Percentiles rank a stretch among this genome's conserved stretches.
phyloP scores from a whole-genome alignment of 225 moss, liverwort and hornwort species.

The Sphagnum tenellum region DNA sequence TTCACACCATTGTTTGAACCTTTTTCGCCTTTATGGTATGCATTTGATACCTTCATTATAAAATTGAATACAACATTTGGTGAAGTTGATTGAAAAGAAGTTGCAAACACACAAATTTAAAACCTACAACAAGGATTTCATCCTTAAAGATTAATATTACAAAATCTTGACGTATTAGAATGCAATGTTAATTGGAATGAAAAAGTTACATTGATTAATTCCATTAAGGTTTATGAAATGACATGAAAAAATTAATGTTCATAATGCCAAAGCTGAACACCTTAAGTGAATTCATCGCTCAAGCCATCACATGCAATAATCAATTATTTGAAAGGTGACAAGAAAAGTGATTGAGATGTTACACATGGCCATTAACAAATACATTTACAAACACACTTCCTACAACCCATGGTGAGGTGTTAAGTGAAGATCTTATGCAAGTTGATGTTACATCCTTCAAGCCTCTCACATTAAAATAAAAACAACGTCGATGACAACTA shows the following conservation, averaged over 20 bases:
- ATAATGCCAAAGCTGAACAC: conserved; percentile 1
- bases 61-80: conserved; percentile 3
- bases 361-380: neutral
- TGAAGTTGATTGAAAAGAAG: neutral
- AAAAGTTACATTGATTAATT: conserved; percentile 1
- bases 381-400: neutral
- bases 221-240: neutral
- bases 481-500: neutral
- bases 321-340: neutral
- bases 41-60: neutral
- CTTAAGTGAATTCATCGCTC: neutral
- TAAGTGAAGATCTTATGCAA: neutral
- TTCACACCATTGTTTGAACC: neutral
- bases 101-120: neutral
- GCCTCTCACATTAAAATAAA: neutral
- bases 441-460: neutral
- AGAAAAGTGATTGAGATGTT: neutral
- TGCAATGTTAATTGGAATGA: conserved; percentile 4
- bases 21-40: neutral
- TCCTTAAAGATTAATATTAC: neutral
- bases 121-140: neutral
- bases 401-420: neutral
- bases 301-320: conserved; percentile 2
- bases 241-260: conserved; percentile 3
- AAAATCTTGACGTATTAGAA: conserved; percentile 1